phyloP scores from a whole-genome alignment of 345 rosid species.

The Geranium brycei region DNA sequence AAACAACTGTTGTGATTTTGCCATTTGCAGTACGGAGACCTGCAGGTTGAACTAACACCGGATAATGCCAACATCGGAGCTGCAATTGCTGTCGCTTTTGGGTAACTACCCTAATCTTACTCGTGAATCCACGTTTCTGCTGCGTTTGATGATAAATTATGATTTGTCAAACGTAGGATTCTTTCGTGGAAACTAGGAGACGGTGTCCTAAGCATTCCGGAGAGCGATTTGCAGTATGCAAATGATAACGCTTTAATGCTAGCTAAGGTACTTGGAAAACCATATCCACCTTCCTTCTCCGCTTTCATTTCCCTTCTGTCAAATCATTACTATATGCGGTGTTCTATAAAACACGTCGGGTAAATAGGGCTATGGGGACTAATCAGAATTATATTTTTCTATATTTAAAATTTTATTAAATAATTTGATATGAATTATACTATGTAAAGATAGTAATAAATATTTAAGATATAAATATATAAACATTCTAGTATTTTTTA shows the following conservation, averaged over 20 bases:
- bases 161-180: conserved; percentile 29
- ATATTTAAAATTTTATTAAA: too few species aligned
- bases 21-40: conserved; percentile 72
- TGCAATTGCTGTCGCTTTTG: conserved; percentile 46
- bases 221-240: conserved; percentile 75
- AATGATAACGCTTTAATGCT: conserved; percentile 77
- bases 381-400: neutral
- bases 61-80: conserved; percentile 69
- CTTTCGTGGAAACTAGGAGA: conserved; percentile 75
- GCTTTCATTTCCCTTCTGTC: conserved; percentile 2
- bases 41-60: conserved; percentile 68
- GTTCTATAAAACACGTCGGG: too few species aligned
- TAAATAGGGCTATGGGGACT: too few species aligned
- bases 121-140: conserved; percentile 2
- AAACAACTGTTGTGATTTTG: conserved; percentile 4
- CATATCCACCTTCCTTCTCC: neutral
- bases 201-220: conserved; percentile 63
- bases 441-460: too few species aligned
- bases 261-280: conserved; percentile 44
- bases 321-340: neutral
- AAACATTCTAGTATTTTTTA: too few species aligned
- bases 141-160: neutral
- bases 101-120: conserved; percentile 29
- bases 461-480: too few species aligned
- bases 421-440: too few species aligned